Evolutionary conservation across 2,329 filamentous ascomycete genomes (phyloP), one percentile per base, ranked within the genome.

Genomic region (Pestalotiopsis sp.): DNA sequence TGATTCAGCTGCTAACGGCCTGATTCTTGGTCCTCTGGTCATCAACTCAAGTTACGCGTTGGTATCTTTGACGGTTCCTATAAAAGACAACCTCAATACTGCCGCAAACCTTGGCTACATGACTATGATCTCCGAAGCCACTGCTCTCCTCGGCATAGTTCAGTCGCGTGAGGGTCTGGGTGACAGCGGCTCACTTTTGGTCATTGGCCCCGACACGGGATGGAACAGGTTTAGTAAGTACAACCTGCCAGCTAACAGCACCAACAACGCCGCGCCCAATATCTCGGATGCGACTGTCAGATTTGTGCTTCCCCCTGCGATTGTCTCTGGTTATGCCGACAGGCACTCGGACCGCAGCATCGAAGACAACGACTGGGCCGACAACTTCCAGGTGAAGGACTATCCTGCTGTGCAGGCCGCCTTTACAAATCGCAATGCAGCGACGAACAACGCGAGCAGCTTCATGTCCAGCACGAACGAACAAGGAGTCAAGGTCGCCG

Each of bases 11-110:
- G 82, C 79, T 20, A 74, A 73, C 62, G 89, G 89, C 1, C 82
- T 97, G n/a, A 81, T 97, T 1, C 85, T 96, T 0, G 95, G 95
- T 0, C 94, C 94, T 0, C 84, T 93, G 68, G 83, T 88, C 27
- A 80, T 96, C 71, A 96, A 97, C 77, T 82, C 87, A 59, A 88
- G 89, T 0, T 92, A 92, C 71, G 92, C 93, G 25, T 82, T 98
- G 12, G 78, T 97, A 13, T 97, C 94, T 2, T 83, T 97, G 69
- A 97, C 94, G 0, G 81, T 95, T 17, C 93, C 94, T 0, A 89
- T 98, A 66, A 87, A 93, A 69, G 90, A 92, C 76, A 92, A 91
- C 72, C 84, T 85, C 2, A 86, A 86, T 2, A 78, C 81, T 57
- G 82, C 82, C 3, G 90, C 92, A 70, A 87, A 95, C 0, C 84